Percentiles rank a stretch among this genome's conserved stretches.
These are phyloP conservation scores for Suhomyces panamericanus DNA, from an alignment of 1,139 yeast genomes.

Conservation along the genomic window DNA sequence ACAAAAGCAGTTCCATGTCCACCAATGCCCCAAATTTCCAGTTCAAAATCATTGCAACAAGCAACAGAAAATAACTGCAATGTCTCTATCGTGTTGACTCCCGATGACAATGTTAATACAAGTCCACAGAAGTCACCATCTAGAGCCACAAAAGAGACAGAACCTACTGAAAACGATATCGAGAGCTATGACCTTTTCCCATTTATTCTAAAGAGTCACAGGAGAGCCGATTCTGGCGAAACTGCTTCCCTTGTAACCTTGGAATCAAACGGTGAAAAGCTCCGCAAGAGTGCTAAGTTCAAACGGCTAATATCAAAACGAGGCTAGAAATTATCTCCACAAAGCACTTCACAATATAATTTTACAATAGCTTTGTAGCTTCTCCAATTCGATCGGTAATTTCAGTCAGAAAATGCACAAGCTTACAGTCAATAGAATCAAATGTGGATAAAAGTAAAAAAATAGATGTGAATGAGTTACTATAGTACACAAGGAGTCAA, in stretches of 20 bases:
- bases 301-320: neutral
- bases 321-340: no score
- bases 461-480: constrained; percentile 11
- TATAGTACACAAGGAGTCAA: constrained; percentile 13
- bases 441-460: constrained; percentile 9
- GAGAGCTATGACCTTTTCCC: neutral
- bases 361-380: no score
- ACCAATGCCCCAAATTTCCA: neutral
- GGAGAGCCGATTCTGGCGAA: constrained; percentile 1
- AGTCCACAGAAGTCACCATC: no score
- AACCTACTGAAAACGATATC: neutral
- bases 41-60: neutral
- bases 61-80: neutral
- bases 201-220: neutral
- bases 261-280: neutral
- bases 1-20: neutral
- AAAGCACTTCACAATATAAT: no score
- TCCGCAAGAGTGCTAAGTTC: neutral
- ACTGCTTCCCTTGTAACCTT: neutral
- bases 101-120: neutral
- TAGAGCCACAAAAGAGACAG: neutral
- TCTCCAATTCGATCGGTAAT: no score
- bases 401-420: no score
- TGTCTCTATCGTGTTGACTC: neutral
- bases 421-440: constrained; percentile 5